phyloP scores from a whole-genome alignment of 179 eudicot species.

The Drosera spatulata region DNA sequence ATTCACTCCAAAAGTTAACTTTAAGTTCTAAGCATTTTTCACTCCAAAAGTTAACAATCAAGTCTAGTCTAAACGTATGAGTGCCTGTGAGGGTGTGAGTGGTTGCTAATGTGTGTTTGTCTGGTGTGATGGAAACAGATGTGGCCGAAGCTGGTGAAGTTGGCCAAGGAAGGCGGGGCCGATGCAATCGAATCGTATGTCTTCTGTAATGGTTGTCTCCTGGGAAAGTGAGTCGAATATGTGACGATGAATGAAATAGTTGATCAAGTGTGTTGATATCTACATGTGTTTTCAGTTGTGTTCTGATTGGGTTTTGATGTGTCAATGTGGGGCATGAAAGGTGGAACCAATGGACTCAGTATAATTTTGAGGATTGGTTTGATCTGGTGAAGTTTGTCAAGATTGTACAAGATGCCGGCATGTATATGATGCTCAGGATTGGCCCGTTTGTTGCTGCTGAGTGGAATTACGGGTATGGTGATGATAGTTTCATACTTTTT shows the following conservation, averaged over 20 bases:
- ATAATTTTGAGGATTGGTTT: conserved; percentile 77
- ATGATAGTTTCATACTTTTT: no score
- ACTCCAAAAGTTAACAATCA: neutral
- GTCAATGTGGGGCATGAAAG: neutral
- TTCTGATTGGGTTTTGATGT: no score
- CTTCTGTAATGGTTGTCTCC: conserved; percentile 98
- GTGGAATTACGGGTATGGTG: conserved; percentile 87
- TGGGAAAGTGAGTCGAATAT: conserved; percentile 44
- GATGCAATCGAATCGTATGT: conserved; percentile 92
- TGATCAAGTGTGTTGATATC: no score
- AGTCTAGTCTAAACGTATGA: no score
- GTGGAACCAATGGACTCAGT: conserved; percentile 24
- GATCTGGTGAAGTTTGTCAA: conserved; percentile 88
- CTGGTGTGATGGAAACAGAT: no score
- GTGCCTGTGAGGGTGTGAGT: neutral
- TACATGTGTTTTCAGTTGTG: neutral
- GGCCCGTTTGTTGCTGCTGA: conserved; percentile 99
- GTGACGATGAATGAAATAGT: no score
- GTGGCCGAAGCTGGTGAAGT: conserved; percentile 91
- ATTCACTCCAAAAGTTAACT: no score
- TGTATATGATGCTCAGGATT: conserved; percentile 91
- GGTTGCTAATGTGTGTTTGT: conserved; percentile 1
- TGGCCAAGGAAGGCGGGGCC: conserved; percentile 94
- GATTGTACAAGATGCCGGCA: conserved; percentile 69
- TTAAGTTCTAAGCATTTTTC: neutral